Conservation (phyloP, 2,329 filamentous ascomycete genomes). For the Pseudonectria buxi region DNA sequence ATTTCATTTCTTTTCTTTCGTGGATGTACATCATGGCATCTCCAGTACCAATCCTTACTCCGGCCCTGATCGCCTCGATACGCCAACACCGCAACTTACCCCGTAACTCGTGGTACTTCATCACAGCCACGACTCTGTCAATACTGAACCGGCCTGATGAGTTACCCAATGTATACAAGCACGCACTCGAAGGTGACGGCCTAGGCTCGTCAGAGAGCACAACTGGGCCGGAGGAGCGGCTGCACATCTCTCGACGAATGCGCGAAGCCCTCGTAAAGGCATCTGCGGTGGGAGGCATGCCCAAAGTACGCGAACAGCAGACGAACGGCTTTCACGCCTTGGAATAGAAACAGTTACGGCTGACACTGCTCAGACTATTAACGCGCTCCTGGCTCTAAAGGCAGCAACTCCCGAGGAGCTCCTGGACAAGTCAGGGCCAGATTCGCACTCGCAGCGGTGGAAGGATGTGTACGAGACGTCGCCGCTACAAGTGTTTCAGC, state of each 20-base stretch:
- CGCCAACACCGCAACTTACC: conserved; percentile 17
- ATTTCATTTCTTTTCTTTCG: too few relatives aligned
- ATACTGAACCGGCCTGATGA: conserved; percentile 19
- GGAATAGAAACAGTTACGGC: background rate
- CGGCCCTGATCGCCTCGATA: conserved; percentile 14
- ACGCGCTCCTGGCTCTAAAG: conserved; percentile 17
- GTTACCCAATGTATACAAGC: conserved; percentile 11
- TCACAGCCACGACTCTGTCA: conserved; percentile 18
- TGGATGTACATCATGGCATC: conserved; percentile 10
- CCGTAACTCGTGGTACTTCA: conserved; percentile 20
- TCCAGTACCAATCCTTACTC: conserved; percentile 15
- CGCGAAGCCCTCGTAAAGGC: conserved; percentile 20
- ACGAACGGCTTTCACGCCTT: too few relatives aligned
- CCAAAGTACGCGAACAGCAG: conserved; percentile 11
- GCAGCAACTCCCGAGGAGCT: conserved; percentile 17
- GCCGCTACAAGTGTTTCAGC: conserved; percentile 9
- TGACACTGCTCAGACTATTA: conserved; percentile 17
- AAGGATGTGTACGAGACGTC: conserved; percentile 14
- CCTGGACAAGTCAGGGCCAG: conserved; percentile 8
- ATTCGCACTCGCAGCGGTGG: conserved; percentile 6
- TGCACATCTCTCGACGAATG: conserved; percentile 14
- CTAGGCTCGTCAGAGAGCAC: background rate
- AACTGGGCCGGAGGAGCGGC: conserved; percentile 8
- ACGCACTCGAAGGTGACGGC: conserved; percentile 5
- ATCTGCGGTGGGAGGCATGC: conserved; percentile 20